Base-by-base conservation (phyloP, 306 rosid species). In the Cucurbita moschata region DNA sequence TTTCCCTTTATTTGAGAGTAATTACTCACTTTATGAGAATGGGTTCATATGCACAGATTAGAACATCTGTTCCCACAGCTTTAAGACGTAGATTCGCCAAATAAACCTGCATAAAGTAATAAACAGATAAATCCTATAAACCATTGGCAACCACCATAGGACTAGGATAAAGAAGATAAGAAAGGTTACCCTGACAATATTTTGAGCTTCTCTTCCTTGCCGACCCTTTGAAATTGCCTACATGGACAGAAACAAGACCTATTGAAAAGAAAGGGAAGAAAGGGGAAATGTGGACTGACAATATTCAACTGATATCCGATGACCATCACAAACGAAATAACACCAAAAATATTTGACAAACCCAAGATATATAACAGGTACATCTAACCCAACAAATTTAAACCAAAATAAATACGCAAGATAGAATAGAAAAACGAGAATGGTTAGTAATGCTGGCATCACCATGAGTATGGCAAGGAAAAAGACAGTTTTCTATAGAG, bases 171-270 rank as follows among this genome's bases (percentile, higher is more conserved):
- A 59, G 26, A 57, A 59, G 58, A 15, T 35, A 62, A 40, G 30
- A 38, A 30, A 75, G 79, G 87, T 68, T 89, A 87, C 98, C 85
- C 81, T 83, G 77, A 94, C 92, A 63, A 86, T 77, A 78, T 90
- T 94, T 87, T 94, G 98, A 26, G 97, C 98, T 81, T 94, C 95
- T 87, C 96, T 85, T 86, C 98, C 98, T 83, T 90, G 96, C 68
- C 95, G 75, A 38, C 95, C 97, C 79, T 90, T 94, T 59, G 98
- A 90, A 76, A 90, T 87, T 37, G 97, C 86, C 97, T 90, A 53
- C 37, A 18, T 51, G 35, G 44, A 46, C 5, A 37, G 54, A 58
- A 62, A 62, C 26, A 62, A 39, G 7, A 8, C 69, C 26, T 12
- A 8, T 37, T 38, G 13, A 62, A 16, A 66, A 79, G 38, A 14